Base-by-base conservation (phyloP, 495 filamentous ascomycete species). In the Annulohypoxylon bovei region DNA sequence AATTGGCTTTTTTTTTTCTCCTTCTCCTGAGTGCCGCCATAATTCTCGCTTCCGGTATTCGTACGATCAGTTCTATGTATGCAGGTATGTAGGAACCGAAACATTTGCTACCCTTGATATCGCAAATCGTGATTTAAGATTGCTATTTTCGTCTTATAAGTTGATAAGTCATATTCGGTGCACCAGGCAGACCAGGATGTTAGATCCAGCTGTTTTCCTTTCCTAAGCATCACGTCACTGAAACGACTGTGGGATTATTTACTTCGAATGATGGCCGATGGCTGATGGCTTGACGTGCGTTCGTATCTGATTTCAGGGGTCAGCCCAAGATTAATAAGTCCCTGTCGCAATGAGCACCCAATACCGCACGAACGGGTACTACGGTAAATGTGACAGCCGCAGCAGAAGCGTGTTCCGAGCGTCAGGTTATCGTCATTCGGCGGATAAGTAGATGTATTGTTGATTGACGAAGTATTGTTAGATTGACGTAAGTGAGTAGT, bases 401-500 rank as follows among this genome's bases (percentile, higher is more conserved):
- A 56, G 53, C 32, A 59, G 55, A 61, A 59, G 28, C 22, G 32
- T 50, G 61, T 49, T 33, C 61, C 53, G 44, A 35, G 54, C 37
- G 27, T 65, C 52, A 58, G 25, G n/a, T 27, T n/a, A 44, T 60
- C 54, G 61, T 60, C 55, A 70, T 56, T 52, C n/a, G 32, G 42
- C 47, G 50, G 61, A 49, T 59, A 47, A 50, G 46, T 28, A 8
- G 8, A 20, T 25, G 23, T 25, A 47, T 47, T 42, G 20, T 42
- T 16, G 39, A 42, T n/a, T 18, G 22, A 14, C 28, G 9, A 62
- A 25, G 16, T 52, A 18, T 53, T 47, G 37, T 20, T 32, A 55
- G 53, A 65, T 65, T 65, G 61, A 62, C 67, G 67, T 65, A 65
- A 59, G 56, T 46, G 54, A 60, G 67, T 60, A 65, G 47, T 37